Percentiles rank a stretch among this genome's conserved stretches.
phyloP scores from a whole-genome alignment of 208 protist genomes.

The Acanthamoeba castellanii region DNA sequence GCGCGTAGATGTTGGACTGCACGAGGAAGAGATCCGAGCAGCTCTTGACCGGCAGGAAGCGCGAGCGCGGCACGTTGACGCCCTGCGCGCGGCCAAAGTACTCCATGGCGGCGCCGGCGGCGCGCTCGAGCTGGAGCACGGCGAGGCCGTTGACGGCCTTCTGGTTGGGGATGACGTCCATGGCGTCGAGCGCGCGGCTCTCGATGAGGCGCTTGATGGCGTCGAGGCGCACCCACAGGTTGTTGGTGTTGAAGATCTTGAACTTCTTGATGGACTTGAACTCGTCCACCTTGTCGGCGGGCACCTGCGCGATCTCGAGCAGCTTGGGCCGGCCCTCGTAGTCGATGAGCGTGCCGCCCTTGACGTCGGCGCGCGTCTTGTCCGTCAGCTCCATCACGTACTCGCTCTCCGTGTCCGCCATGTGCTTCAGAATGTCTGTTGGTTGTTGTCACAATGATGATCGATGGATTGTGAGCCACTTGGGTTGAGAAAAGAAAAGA shows the following conservation, averaged over 20 bases:
- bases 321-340: conserved; percentile 89
- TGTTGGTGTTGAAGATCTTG: conserved; percentile 99
- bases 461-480: too few species aligned
- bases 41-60: conserved; percentile 99
- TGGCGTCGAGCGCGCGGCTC: conserved; percentile 72
- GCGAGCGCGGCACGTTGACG: conserved; percentile 95
- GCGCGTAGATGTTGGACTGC: conserved; percentile 95
- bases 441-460: too few species aligned
- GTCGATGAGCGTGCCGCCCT: conserved; percentile 92
- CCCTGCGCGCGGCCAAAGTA: conserved; percentile 93
- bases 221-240: conserved; percentile 92
- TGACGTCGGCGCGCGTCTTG: conserved; percentile 92
- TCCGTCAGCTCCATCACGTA: conserved; percentile 95
- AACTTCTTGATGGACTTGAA: conserved; percentile 98
- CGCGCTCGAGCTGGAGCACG: conserved; percentile 92
- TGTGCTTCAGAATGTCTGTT: conserved; percentile 91
- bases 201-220: conserved; percentile 82
- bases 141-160: conserved; percentile 81
- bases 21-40: conserved; percentile 97
- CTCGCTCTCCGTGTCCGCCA: conserved; percentile 89
- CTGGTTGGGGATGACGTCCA: conserved; percentile 93
- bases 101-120: conserved; percentile 96
- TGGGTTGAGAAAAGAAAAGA: conserved; percentile 48
- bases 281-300: conserved; percentile 87
- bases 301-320: conserved; percentile 93